A percentile compares a stretch with the other conserved stretches of the same genome.
Conservation (phyloP, 352 stramenopile species). For the Globisporangium iwayamae region DNA sequence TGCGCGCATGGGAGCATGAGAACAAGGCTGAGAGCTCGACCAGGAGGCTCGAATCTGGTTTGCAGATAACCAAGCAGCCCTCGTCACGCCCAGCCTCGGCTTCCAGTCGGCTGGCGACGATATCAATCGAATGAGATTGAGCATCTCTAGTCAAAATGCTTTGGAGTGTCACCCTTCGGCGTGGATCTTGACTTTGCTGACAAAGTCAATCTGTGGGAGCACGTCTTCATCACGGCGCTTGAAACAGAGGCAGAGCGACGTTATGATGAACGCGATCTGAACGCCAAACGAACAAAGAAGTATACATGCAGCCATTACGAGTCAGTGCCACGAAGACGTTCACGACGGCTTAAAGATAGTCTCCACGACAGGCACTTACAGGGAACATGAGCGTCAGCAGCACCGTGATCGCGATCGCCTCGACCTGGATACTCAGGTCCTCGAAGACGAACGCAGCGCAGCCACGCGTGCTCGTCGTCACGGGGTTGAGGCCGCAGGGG, state of each 20-base stretch:
- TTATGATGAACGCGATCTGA: slow-evolving; percentile 46
- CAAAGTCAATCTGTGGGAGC: slow-evolving; percentile 51
- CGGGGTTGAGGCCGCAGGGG: slow-evolving; percentile 50
- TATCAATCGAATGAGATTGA: not conserved
- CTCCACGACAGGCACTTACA: slow-evolving; percentile 14
- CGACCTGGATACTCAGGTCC: slow-evolving; percentile 36
- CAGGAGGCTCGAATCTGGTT: not conserved
- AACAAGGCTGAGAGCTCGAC: not conserved
- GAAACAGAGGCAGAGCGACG: slow-evolving; percentile 59
- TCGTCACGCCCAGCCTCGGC: not conserved
- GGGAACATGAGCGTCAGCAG: slow-evolving; percentile 44
- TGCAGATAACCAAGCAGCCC: not conserved
- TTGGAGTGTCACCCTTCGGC: slow-evolving; percentile 22
- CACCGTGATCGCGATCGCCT: slow-evolving; percentile 37
- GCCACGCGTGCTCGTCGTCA: slow-evolving; percentile 42
- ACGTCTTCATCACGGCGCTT: slow-evolving; percentile 75
- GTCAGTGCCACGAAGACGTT: not conserved
- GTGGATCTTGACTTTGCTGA: slow-evolving; percentile 46
- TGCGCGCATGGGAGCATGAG: slow-evolving; percentile 4
- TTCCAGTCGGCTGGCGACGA: not conserved
- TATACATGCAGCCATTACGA: not conserved
- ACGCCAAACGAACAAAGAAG: not conserved
- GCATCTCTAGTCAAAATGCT: not conserved
- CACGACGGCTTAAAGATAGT: no score
- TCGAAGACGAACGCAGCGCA: slow-evolving; percentile 48